phyloP scores from a whole-genome alignment of 768 basidiomycete species.

The Pulveroboletus sp. region DNA sequence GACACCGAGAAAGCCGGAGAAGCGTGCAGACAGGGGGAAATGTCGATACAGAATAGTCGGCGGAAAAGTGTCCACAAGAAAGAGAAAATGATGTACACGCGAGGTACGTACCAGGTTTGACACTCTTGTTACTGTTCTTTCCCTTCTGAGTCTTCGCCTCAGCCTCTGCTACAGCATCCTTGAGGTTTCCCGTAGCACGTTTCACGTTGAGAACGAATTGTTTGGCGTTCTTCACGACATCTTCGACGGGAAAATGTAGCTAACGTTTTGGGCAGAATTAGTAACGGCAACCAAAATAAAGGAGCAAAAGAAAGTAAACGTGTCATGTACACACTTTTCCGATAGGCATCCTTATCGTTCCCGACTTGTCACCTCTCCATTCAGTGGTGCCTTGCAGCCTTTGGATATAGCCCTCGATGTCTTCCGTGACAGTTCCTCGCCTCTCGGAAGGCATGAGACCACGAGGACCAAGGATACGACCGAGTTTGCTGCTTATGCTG shows the following conservation, averaged over 20 bases:
- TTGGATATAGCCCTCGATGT: constrained; percentile 78
- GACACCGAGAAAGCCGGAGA: constrained; percentile 1
- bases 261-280: constrained; percentile 29
- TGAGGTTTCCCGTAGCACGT: constrained; percentile 67
- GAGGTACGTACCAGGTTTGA: constrained; percentile 42
- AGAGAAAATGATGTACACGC: neutral
- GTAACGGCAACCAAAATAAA: neutral
- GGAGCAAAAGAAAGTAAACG: neutral
- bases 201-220: constrained; percentile 76
- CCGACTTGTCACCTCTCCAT: constrained; percentile 89
- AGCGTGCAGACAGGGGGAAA: neutral
- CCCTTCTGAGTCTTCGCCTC: constrained; percentile 42
- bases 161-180: constrained; percentile 39
- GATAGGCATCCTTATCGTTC: constrained; percentile 80
- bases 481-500: constrained; percentile 77
- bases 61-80: neutral
- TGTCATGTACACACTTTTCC: constrained; percentile 59
- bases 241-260: constrained; percentile 72
- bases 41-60: neutral
- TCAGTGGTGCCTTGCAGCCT: constrained; percentile 80
- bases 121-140: constrained; percentile 34
- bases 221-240: constrained; percentile 76
- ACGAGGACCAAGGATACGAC: constrained; percentile 78
- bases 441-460: constrained; percentile 96
- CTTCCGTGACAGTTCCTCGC: constrained; percentile 91